Evolutionary conservation across 2,329 filamentous ascomycete species (phyloP).

Genomic region (Trichophyton equinum): DNA sequence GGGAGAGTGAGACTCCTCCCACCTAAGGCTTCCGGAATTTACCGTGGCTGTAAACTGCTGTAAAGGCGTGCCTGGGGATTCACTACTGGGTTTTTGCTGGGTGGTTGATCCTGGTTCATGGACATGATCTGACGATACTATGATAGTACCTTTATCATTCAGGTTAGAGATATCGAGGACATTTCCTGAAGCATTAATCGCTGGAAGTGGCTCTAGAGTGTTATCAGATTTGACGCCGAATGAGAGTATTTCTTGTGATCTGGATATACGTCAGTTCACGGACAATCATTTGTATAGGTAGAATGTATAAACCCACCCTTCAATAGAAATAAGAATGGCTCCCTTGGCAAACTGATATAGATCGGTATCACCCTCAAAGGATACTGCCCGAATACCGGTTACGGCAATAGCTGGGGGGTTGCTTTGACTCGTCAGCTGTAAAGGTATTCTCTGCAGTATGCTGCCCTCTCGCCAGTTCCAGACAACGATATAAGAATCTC

Average conservation of each 20-base stretch:
- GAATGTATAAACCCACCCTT: conserved; percentile 40
- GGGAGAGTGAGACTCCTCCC: conserved; percentile 16
- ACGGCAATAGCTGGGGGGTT: conserved; percentile 31
- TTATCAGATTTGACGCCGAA: conserved; percentile 45
- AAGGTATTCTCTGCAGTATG: conserved; percentile 22
- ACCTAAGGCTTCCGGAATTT: conserved; percentile 17
- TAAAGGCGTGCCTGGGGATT: conserved; percentile 18
- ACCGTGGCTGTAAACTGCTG: conserved; percentile 21
- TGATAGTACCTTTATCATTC: conserved; percentile 21
- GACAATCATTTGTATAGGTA: background rate
- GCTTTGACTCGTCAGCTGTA: conserved; percentile 9
- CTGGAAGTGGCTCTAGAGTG: conserved; percentile 38
- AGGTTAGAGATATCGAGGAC: conserved; percentile 44
- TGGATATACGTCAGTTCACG: conserved; percentile 23
- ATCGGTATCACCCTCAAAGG: conserved; percentile 16
- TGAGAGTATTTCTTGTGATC: conserved; percentile 55
- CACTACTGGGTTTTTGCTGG: conserved; percentile 20
- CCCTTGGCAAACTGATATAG: conserved; percentile 10
- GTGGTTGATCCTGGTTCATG: conserved; percentile 41
- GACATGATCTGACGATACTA: conserved; percentile 44
- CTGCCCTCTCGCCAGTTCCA: conserved; percentile 61
- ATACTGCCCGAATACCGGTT: conserved; percentile 38
- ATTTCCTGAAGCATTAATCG: conserved; percentile 50
- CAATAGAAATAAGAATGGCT: conserved; percentile 41
- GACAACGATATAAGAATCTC: conserved; percentile 62